Evolutionary conservation across 352 stramenopile species (phyloP).

Genomic region (Plasmopara viticola): DNA sequence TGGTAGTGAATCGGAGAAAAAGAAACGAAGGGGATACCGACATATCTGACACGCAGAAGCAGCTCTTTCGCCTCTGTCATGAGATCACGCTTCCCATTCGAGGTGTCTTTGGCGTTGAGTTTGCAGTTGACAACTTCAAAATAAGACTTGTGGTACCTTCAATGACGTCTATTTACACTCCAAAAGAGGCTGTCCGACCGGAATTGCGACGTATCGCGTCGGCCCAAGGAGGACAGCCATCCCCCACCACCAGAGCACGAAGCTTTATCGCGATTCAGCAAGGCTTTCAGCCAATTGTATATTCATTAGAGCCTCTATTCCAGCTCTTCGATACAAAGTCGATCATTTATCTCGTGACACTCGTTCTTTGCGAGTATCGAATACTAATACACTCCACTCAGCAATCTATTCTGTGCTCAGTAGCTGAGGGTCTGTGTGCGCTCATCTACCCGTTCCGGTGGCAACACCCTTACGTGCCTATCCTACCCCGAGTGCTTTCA

Average conservation of each 20-base stretch:
- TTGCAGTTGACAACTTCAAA: constrained; percentile 29
- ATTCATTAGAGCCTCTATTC: constrained; percentile 65
- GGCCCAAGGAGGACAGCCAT: constrained; percentile 19
- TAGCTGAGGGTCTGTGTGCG: constrained; percentile 66
- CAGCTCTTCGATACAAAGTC: constrained; percentile 70
- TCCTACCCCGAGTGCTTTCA: constrained; percentile 68
- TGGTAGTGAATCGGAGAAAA: constrained; percentile 15
- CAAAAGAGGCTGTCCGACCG: constrained; percentile 10
- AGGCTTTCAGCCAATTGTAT: constrained; percentile 60
- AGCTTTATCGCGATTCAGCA: constrained; percentile 47
- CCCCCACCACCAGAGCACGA: constrained; percentile 33
- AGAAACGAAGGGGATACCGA: background rate
- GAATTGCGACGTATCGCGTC: constrained; percentile 19
- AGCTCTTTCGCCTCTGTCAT: constrained; percentile 50
- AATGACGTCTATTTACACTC: constrained; percentile 50
- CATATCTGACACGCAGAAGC: constrained; percentile 19
- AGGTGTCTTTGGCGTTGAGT: constrained; percentile 57
- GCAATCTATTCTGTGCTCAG: constrained; percentile 63
- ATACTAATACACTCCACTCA: constrained; percentile 74
- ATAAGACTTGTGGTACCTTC: constrained; percentile 46
- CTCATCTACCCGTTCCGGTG: constrained; percentile 83
- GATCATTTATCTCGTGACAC: constrained; percentile 52
- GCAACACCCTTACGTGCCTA: constrained; percentile 82
- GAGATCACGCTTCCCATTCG: constrained; percentile 53
- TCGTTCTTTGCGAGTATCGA: constrained; percentile 76